phyloP scores from a whole-genome alignment of 2,329 filamentous ascomycete genomes.

The Laburnicola sp. region DNA sequence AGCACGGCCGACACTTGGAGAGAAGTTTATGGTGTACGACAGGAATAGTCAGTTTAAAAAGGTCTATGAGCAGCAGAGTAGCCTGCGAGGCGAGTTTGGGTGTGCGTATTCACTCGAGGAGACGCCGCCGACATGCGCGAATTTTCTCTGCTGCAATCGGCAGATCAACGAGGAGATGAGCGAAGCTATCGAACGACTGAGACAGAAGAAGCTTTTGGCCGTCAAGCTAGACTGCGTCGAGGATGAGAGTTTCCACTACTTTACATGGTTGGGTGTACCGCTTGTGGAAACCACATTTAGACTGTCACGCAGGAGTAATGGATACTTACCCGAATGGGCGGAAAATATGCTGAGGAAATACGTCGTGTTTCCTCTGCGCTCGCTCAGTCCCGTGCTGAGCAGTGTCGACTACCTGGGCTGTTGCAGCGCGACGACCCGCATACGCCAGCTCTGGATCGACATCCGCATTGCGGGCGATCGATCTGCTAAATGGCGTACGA shows the following conservation, averaged over 20 bases:
- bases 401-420: neutral
- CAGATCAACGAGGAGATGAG: slow-evolving; percentile 37
- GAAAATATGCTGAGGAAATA: slow-evolving; percentile 16
- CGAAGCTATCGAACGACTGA: slow-evolving; percentile 24
- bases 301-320: slow-evolving; percentile 5
- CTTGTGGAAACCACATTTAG: slow-evolving; percentile 26
- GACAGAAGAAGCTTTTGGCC: slow-evolving; percentile 18
- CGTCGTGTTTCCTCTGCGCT: slow-evolving; percentile 9
- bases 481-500: slow-evolving; percentile 21
- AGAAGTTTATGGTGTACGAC: slow-evolving; percentile 11
- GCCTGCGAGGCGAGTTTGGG: slow-evolving; percentile 26
- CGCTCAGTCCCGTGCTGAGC: neutral
- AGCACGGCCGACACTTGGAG: slow-evolving; percentile 22
- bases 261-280: slow-evolving; percentile 37
- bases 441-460: slow-evolving; percentile 37
- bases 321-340: slow-evolving; percentile 22
- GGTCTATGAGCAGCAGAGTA: slow-evolving; percentile 19
- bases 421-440: slow-evolving; percentile 16
- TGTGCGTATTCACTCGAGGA: slow-evolving; percentile 29
- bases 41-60: slow-evolving; percentile 20
- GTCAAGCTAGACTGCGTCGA: slow-evolving; percentile 36
- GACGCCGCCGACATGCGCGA: slow-evolving; percentile 33
- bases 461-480: slow-evolving; percentile 30
- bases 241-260: slow-evolving; percentile 35
- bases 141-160: slow-evolving; percentile 33